These are phyloP conservation scores for Atkinsonella texensis DNA, from an alignment of 2,329 filamentous ascomycete species.

Conservation along the genomic window DNA sequence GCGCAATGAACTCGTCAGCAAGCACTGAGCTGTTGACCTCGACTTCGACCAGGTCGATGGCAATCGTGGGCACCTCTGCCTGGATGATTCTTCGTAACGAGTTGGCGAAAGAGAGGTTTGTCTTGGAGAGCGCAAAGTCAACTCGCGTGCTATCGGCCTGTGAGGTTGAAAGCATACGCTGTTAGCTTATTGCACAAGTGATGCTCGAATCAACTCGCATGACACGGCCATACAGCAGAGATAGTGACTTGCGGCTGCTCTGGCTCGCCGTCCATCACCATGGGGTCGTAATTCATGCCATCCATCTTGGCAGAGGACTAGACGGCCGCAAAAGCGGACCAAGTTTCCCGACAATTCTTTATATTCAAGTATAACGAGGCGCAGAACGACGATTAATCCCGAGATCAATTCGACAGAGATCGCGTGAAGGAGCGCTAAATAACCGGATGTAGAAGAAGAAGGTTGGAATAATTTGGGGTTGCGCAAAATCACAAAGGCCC, in stretches of 20 bases:
- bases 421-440: not conserved
- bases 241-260: conserved; percentile 47
- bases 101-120: conserved; percentile 87
- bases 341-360: not conserved
- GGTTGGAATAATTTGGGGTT: not conserved
- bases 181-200: not conserved
- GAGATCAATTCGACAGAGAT: not conserved
- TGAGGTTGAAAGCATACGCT: conserved; percentile 2
- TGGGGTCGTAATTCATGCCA: conserved; percentile 47
- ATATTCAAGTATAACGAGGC: not conserved
- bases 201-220: not conserved
- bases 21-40: conserved; percentile 91
- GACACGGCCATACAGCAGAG: conserved; percentile 36
- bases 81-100: conserved; percentile 82
- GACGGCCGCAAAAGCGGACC: conserved; percentile 3
- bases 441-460: not conserved
- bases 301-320: conserved; percentile 20
- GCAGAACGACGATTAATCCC: not conserved
- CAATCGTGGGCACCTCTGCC: conserved; percentile 86
- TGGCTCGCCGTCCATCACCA: conserved; percentile 47
- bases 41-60: conserved; percentile 89
- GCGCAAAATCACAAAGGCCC: not conserved
- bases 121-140: conserved; percentile 82
- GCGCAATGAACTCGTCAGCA: conserved; percentile 89
- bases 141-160: conserved; percentile 72